These are phyloP conservation scores for Trametes gibbosa DNA, from an alignment of 768 basidiomycete species.

Conservation along the genomic window DNA sequence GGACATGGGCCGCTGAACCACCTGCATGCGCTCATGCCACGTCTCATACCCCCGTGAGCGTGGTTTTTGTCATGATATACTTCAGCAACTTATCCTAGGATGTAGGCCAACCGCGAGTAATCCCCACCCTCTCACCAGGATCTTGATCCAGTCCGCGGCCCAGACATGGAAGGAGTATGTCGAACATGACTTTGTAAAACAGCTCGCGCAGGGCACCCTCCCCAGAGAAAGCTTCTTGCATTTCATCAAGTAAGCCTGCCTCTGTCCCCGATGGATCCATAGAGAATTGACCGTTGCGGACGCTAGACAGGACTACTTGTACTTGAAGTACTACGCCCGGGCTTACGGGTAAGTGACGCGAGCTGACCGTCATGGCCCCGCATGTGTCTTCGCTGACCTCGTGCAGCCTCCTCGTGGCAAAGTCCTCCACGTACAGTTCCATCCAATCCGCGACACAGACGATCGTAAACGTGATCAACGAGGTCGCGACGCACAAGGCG, in stretches of 20 bases:
- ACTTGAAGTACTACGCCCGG: constrained; percentile 80
- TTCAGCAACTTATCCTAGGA: no score
- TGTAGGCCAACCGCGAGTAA: constrained; percentile 55
- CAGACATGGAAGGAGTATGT: constrained; percentile 72
- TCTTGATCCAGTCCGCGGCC: constrained; percentile 57
- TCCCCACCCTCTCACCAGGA: constrained; percentile 65
- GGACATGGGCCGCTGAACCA: constrained; percentile 91
- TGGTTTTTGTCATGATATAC: no score
- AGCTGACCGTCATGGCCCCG: not conserved
- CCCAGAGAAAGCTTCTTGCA: constrained; percentile 66
- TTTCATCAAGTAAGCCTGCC: constrained; percentile 69
- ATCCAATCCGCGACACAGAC: constrained; percentile 65
- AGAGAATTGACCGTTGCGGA: not conserved
- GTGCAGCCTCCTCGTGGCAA: constrained; percentile 70
- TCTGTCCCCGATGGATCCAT: no score
- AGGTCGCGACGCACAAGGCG: constrained; percentile 67
- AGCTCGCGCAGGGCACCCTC: constrained; percentile 72
- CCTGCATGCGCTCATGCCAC: constrained; percentile 53
- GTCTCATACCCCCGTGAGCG: constrained; percentile 55
- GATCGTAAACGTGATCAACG: constrained; percentile 61
- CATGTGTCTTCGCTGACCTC: not conserved
- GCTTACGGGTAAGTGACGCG: constrained; percentile 58
- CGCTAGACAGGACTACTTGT: constrained; percentile 75
- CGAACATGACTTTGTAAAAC: constrained; percentile 79
- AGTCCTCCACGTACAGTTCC: constrained; percentile 59